Conservation (phyloP, 179 eudicot genomes). For the Silene coronaria region DNA sequence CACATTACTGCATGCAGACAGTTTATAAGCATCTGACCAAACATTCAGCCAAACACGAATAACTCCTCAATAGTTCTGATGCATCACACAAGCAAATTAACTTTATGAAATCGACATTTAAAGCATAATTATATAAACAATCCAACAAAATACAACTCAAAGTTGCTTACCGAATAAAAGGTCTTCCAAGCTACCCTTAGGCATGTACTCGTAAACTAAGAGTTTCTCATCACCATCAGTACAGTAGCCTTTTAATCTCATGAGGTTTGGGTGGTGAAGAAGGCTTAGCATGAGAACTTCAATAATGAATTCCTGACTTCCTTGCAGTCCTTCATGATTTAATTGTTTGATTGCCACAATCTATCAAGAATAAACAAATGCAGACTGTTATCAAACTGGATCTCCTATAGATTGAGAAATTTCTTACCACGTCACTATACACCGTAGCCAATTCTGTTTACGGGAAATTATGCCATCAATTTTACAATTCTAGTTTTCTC, state of each 20-base stretch:
- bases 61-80: not conserved
- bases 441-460: not conserved
- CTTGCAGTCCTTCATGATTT: conserved; percentile 52
- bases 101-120: not conserved
- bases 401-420: not conserved
- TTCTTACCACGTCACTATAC: not conserved
- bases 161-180: conserved; percentile 40
- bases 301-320: conserved; percentile 51
- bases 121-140: not conserved
- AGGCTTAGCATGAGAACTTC: conserved; percentile 64
- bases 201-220: conserved; percentile 58
- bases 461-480: not conserved
- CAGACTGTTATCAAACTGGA: conserved; percentile 6
- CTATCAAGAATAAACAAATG: conserved; percentile 30
- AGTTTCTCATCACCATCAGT: conserved; percentile 52
- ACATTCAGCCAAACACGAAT: not conserved
- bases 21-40: not conserved
- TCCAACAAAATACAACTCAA: not conserved
- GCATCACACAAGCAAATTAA: not conserved
- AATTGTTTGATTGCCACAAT: conserved; percentile 54
- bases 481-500: too few species aligned
- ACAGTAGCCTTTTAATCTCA: conserved; percentile 52
- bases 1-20: not conserved
- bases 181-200: conserved; percentile 52
- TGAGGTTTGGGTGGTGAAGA: conserved; percentile 52